Evolutionary conservation across 1,284 basidiomycete genomes (phyloP), one percentile per base, ranked within the genome.

Genomic region (Omphalotus olearius): DNA sequence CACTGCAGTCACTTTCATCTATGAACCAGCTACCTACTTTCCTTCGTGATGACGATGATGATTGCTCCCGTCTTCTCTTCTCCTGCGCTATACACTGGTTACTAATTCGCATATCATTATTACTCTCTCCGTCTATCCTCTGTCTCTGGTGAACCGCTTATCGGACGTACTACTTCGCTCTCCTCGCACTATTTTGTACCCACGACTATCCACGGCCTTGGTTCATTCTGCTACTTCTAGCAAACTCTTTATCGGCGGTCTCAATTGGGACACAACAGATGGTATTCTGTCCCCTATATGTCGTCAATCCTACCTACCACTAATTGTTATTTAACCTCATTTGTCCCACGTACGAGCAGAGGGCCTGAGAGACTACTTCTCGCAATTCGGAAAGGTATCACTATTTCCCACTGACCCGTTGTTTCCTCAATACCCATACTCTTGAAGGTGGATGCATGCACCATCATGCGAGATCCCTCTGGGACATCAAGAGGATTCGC

Each of bases 231-330:
- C 43, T 33, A 33, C 30, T 33, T 33, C 30, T 83, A 97, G 95
- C 73, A 98, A 98, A 82, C 93, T 98, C 87, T 98, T 98, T 76
- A 90, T 98, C 68, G 94, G 94, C 63, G 94, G 94, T 67, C 80
- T 98, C 60, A 96, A 93, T 76, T 98, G 94, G 94, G 93, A 97
- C 72, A 98, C 94, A 63, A 93, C 91, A 73, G 95, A 98, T 79
- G 93, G 93, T 85, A 82, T 69, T 62, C 75, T 64, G 64, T 64
- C 69, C 67, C 63, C 66, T 63, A 62, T 65, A 62, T 64, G 59
- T 52, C 60, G 46, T 66, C 56, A 62, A 59, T 66, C 68, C 66
- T 76, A 71, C 75, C 66, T 65, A 56, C 42, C 62, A 58, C 65
- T 60, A 61, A 62, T 66, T 54, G 50, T 50, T 57, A 50, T 59